A percentile compares a stretch with the other conserved stretches of the same genome.
phyloP scores from a whole-genome alignment of 371 early-diverging fungal species.

The Entomophthora muscae region DNA sequence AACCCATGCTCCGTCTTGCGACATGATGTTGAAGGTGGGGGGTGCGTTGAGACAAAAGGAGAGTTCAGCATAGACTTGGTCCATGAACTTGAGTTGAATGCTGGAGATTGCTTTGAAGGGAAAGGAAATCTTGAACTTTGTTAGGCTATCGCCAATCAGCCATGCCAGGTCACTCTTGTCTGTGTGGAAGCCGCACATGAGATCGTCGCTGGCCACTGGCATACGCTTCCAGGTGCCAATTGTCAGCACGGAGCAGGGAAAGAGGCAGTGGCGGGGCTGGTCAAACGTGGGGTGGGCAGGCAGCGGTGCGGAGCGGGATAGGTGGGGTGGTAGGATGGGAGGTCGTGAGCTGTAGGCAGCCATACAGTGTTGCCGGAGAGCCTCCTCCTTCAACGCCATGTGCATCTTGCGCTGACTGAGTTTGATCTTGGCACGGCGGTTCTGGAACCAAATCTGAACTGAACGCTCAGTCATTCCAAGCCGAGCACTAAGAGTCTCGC shows the following conservation, averaged over 20 bases:
- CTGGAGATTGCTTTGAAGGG: background rate
- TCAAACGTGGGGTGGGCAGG: background rate
- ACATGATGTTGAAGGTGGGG: background rate
- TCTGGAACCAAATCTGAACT: constrained; percentile 99
- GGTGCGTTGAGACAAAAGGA: background rate
- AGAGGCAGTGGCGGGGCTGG: constrained; percentile 5
- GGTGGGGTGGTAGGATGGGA: constrained; percentile 2
- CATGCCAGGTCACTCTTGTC: background rate
- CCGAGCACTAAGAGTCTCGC: constrained; percentile 67
- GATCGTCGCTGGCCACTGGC: constrained; percentile 30
- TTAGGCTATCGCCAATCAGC: constrained; percentile 1
- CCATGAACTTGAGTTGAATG: background rate
- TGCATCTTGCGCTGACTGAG: constrained; percentile 29
- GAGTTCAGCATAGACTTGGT: background rate
- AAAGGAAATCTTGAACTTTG: constrained; percentile 6
- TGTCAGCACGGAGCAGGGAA: constrained; percentile 30
- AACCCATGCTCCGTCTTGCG: background rate
- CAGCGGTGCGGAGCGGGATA: background rate
- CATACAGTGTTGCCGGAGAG: constrained; percentile 13
- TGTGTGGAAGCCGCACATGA: constrained; percentile 20
- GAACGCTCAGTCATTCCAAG: constrained; percentile 85
- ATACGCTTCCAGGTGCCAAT: constrained; percentile 62
- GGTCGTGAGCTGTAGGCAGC: background rate
- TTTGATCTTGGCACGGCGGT: constrained; percentile 88
- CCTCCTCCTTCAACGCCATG: constrained; percentile 29